Evolutionary conservation across 2,329 filamentous ascomycete species (phyloP).

Genomic region (Fusarium tjaetaba): DNA sequence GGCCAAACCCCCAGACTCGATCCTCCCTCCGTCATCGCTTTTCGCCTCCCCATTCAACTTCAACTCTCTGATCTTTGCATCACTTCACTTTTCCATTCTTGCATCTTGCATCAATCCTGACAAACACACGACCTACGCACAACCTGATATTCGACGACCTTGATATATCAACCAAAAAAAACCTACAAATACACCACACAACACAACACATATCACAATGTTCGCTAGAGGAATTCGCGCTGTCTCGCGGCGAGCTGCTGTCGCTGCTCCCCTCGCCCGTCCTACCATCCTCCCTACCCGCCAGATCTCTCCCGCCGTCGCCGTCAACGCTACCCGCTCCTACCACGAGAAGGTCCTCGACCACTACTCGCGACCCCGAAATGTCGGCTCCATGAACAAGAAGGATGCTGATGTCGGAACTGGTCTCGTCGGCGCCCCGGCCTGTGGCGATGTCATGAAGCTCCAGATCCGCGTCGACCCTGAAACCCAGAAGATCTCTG

Average conservation of each 20-base stretch:
- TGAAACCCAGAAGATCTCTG: constrained; percentile 85
- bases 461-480: constrained; percentile 83
- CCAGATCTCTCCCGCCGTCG: constrained; percentile 53
- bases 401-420: constrained; percentile 85
- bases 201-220: constrained; percentile 49
- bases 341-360: constrained; percentile 65
- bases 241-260: constrained; percentile 55
- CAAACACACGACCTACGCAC: constrained; percentile 9
- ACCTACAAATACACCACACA: not conserved
- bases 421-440: constrained; percentile 88
- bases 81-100: constrained; percentile 21
- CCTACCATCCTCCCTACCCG: constrained; percentile 52
- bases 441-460: constrained; percentile 94
- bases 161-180: not conserved
- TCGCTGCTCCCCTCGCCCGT: constrained; percentile 52
- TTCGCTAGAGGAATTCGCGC: constrained; percentile 58
- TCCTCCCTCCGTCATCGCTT: constrained; percentile 38
- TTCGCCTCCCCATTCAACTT: constrained; percentile 35
- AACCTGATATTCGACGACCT: constrained; percentile 6
- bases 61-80: constrained; percentile 15
- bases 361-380: constrained; percentile 64
- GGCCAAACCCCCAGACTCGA: constrained; percentile 32
- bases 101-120: constrained; percentile 5
- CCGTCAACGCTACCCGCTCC: constrained; percentile 55
- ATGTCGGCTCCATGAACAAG: constrained; percentile 72